Evolutionary conservation across 2,329 filamentous ascomycete species (phyloP), one percentile per base, ranked within the genome.

Genomic region (Paraphoma sp.): DNA sequence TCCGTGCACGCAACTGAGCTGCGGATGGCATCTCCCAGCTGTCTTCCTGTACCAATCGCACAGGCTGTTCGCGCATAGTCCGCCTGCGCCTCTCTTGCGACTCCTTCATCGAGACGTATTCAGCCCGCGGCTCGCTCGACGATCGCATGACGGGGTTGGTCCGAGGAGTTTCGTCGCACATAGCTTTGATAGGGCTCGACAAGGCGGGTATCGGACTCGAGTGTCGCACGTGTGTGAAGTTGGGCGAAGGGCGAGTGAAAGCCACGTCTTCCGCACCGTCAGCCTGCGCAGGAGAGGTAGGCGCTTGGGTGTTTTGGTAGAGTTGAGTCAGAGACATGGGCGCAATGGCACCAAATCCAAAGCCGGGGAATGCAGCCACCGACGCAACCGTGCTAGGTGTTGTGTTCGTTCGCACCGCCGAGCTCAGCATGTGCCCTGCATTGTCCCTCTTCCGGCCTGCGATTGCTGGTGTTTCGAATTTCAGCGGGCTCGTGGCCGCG

Each of bases 161-260:
- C 17, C 60, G 65, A 45, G 61, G 56, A 16, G 51, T 54, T 29
- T 67, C 64, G 28, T 56, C 48, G 23, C 59, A 63, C 29, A 57
- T 57, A 17, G 59, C 49, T 54, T 76, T 77, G 49, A 67, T 74
- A 9, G 78, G 79, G 43, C 78, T 80, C 8, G 79, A 80, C 38
- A 74, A 63, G 4, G 64, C 54, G 31, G 65, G 62, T 3, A 69
- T 59, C 6, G 78, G 76, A 43, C 79, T 79, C 8, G 78, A 77
- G 51, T 69, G 69, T 55, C 66, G 73, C 48, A 56, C 56, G 46
- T 68, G 59, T 40, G 68, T 60, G 50, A 80, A 72, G 51, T 80
- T 79, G 6, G 80, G 80, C 16, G 79, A 82, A 2, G 80, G 81
- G 17, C 80, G 77, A 36, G 77, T 76, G 51, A 79, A 74, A 16